These are phyloP conservation scores for Penicillium sp. DNA, from an alignment of 2,329 filamentous ascomycete genomes.

Conservation along the genomic window DNA sequence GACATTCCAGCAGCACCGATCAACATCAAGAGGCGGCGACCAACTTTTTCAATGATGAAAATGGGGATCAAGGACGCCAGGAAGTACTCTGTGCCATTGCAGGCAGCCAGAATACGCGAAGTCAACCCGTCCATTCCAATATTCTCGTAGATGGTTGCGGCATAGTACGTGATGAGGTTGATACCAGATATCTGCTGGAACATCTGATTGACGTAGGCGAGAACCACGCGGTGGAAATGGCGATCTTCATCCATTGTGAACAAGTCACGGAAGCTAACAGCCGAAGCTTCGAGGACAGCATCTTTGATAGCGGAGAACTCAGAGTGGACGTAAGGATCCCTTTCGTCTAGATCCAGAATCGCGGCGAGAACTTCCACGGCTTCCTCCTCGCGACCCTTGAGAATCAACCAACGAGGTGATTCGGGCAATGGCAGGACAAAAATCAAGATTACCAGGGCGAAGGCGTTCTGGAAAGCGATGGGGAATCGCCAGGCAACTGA, in stretches of 20 bases:
- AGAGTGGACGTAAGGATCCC: conserved; percentile 43
- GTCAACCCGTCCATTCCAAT: conserved; percentile 42
- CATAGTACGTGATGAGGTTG: conserved; percentile 50
- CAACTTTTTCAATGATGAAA: conserved; percentile 53
- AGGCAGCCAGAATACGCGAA: conserved; percentile 55
- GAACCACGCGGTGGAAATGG: conserved; percentile 56
- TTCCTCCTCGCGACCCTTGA: conserved; percentile 55
- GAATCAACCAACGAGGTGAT: conserved; percentile 57
- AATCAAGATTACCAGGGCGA: conserved; percentile 52
- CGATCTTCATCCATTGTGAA: conserved; percentile 60
- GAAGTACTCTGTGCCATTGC: conserved; percentile 58
- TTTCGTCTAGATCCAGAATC: conserved; percentile 47
- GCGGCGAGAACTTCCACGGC: conserved; percentile 48
- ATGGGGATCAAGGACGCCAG: conserved; percentile 53
- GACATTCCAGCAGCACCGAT: conserved; percentile 67
- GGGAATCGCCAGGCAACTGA: conserved; percentile 54
- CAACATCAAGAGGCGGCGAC: conserved; percentile 69
- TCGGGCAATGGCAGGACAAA: conserved; percentile 54
- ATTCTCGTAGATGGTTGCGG: conserved; percentile 45
- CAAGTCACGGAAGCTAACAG: conserved; percentile 56
- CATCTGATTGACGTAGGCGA: conserved; percentile 60
- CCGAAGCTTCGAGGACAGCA: conserved; percentile 49
- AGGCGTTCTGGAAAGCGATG: conserved; percentile 57
- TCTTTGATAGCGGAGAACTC: conserved; percentile 54
- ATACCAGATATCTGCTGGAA: conserved; percentile 54